These are phyloP conservation scores for Russula abietina DNA, from an alignment of 768 basidiomycete species.

Conservation along the genomic window DNA sequence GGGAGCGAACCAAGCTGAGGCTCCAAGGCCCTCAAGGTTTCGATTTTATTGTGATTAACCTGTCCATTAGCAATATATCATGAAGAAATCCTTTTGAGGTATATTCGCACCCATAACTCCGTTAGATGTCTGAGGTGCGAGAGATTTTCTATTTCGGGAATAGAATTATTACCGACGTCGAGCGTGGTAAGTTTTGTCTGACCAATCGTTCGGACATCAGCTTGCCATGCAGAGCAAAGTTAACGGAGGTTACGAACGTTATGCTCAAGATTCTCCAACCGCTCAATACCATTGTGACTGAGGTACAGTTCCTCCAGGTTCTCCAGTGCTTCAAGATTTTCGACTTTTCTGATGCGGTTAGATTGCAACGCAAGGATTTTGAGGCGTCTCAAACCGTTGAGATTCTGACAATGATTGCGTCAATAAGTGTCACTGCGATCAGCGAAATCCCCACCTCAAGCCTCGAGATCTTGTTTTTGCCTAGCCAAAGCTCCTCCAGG, in stretches of 20 bases:
- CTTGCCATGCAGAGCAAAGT: background rate
- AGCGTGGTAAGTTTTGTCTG: conserved; percentile 71
- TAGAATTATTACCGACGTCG: conserved; percentile 83
- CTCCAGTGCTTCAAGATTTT: conserved; percentile 66
- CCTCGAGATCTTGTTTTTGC: conserved; percentile 93
- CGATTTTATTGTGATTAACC: conserved; percentile 86
- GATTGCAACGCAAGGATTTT: conserved; percentile 88
- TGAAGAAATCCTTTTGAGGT: background rate
- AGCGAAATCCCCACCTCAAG: conserved; percentile 56
- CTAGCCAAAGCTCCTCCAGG: conserved; percentile 91
- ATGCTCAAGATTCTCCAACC: conserved; percentile 76
- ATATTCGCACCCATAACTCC: conserved; percentile 80
- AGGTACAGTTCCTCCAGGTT: conserved; percentile 87
- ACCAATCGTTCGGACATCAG: background rate
- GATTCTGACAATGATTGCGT: conserved; percentile 43
- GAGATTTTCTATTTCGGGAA: conserved; percentile 73
- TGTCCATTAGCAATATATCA: conserved; percentile 31
- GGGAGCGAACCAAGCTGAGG: conserved; percentile 53
- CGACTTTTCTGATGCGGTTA: conserved; percentile 85
- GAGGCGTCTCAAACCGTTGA: conserved; percentile 63
- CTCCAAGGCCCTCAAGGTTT: conserved; percentile 61
- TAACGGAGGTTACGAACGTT: conserved; percentile 48
- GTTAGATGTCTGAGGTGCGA: conserved; percentile 72
- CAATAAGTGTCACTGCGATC: background rate
- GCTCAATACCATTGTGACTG: conserved; percentile 85